Evolutionary conservation across 768 basidiomycete genomes (phyloP), one percentile per base, ranked within the genome.

Genomic region (Brasilioporus rufonigricans): DNA sequence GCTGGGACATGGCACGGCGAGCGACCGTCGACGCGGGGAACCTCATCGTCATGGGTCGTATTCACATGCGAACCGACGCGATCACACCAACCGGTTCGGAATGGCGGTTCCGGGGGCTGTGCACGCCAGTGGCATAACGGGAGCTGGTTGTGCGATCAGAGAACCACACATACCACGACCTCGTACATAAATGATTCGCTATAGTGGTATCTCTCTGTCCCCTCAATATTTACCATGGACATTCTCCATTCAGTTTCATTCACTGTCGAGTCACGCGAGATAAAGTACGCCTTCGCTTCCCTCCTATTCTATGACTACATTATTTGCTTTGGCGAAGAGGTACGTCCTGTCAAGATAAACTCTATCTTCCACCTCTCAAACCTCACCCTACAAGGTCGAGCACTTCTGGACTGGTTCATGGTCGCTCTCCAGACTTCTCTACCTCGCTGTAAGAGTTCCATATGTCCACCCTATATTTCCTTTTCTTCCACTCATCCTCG

Each of bases 1-100:
- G 24, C 9, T 26, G 65, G 35, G 44, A 61, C 55, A 58, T 70
- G 57, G 55, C 65, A 18, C 57, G 61, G 14, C 2, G 58, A 43
- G 44, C 39, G 57, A 58, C 24, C 27, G 27, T 19, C 39, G 35
- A 14, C 48, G 18, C 9, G 31, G 31, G 21, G 24, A 8, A 24
- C 3, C 35, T 31, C 31, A 50, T 41, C 18, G 29, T 47, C 29
- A 19, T 39, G n/a, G 47, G 35, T 18, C 1, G 33, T 10, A 61
- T 57, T 61, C 60, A 61, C 60, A 35, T 62, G 55, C 10, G 32
- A 46, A 19, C 2, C n/a, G 9, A 19, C n/a, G n/a, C n/a, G n/a
- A n/a, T n/a, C n/a, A n/a, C n/a, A n/a, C n/a, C n/a, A n/a, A n/a
- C n/a, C n/a, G n/a, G n/a, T n/a, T n/a, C n/a, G n/a, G n/a, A n/a